A percentile compares a stretch with the other conserved stretches of the same genome.
Evolutionary conservation across 805 yeast genomes (phyloP).

Genomic region (Wickerhamiella siamensis): DNA sequence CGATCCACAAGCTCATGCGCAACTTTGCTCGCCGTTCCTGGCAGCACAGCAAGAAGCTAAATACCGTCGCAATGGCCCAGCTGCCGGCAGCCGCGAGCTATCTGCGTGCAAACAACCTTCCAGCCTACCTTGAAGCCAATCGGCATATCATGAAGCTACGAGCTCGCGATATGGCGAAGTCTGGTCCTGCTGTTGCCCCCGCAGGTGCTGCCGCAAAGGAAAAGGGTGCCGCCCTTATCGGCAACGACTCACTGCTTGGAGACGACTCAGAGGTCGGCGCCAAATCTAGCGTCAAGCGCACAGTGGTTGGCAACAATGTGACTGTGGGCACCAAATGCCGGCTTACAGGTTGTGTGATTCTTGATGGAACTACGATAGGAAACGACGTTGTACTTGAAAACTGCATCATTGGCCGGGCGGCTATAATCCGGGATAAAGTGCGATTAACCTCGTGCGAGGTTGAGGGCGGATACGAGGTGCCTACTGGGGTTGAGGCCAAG

Average conservation of each 20-base stretch:
- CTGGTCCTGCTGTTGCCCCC: slow-evolving; percentile 13
- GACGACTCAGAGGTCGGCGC: slow-evolving; percentile 56
- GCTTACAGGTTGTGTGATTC: slow-evolving; percentile 69
- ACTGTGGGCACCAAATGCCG: slow-evolving; percentile 74
- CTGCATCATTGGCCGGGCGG: slow-evolving; percentile 66
- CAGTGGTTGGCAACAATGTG: slow-evolving; percentile 66
- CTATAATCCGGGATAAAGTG: slow-evolving; percentile 47
- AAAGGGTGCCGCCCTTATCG: slow-evolving; percentile 50
- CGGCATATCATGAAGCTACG: slow-evolving; percentile 51
- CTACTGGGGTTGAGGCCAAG: slow-evolving; percentile 30
- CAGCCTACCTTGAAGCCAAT: slow-evolving; percentile 82
- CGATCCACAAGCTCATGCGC: slow-evolving; percentile 38
- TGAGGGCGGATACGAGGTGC: slow-evolving; percentile 63
- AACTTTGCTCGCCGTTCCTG: slow-evolving; percentile 86
- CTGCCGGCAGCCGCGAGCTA: slow-evolving; percentile 48
- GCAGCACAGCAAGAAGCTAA: slow-evolving; percentile 51
- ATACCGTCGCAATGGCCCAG: slow-evolving; percentile 53
- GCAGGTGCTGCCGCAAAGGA: slow-evolving; percentile 10
- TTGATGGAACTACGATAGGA: slow-evolving; percentile 56
- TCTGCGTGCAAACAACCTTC: slow-evolving; percentile 61
- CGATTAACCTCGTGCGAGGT: slow-evolving; percentile 70
- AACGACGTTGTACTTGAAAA: slow-evolving; percentile 68
- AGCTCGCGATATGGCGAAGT: slow-evolving; percentile 31
- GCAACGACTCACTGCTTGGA: slow-evolving; percentile 76
- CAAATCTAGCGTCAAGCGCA: slow-evolving; percentile 70